A percentile compares a stretch with the other conserved stretches of the same genome.
phyloP scores from a whole-genome alignment of 208 protist genomes.

The Acanthamoeba lenticulata region DNA sequence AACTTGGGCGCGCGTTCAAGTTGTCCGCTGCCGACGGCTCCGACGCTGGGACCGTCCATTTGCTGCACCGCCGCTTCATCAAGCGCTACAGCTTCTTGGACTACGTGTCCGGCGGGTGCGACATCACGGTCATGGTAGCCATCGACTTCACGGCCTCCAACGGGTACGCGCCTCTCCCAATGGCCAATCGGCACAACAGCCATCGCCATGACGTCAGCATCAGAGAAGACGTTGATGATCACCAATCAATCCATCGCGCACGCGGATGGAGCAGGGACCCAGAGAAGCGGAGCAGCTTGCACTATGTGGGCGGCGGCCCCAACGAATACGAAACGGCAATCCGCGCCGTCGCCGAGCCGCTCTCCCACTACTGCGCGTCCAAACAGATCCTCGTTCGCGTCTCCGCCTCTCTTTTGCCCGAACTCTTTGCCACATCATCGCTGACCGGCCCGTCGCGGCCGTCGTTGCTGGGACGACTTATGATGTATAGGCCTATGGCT shows the following conservation, averaged over 20 bases:
- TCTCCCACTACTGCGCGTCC: slow-evolving; percentile 14
- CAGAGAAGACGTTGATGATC: no score
- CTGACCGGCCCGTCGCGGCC: background rate
- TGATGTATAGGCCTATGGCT: slow-evolving; percentile 69
- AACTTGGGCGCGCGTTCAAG: background rate
- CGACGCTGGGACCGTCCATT: background rate
- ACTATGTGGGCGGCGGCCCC: background rate
- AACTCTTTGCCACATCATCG: background rate
- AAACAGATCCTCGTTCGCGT: background rate
- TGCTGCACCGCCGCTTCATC: slow-evolving; percentile 16
- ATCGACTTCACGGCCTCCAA: slow-evolving; percentile 84
- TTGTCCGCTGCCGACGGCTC: background rate
- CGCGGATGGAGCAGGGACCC: background rate
- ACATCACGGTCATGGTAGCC: slow-evolving; percentile 79
- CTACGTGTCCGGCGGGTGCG: slow-evolving; percentile 79
- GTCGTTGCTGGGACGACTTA: no score
- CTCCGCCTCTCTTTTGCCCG: background rate
- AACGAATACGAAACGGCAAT: slow-evolving; percentile 75
- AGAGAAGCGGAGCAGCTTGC: background rate
- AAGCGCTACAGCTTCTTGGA: slow-evolving; percentile 74
- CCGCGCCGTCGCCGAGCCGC: slow-evolving; percentile 32
- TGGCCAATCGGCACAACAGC: background rate
- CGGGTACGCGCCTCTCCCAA: background rate
- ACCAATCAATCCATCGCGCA: no score
- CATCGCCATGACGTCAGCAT: background rate